Evolutionary conservation across 2,329 filamentous ascomycete genomes (phyloP), one percentile per base, ranked within the genome.

Genomic region (Mycosphaerelloides madeirae): DNA sequence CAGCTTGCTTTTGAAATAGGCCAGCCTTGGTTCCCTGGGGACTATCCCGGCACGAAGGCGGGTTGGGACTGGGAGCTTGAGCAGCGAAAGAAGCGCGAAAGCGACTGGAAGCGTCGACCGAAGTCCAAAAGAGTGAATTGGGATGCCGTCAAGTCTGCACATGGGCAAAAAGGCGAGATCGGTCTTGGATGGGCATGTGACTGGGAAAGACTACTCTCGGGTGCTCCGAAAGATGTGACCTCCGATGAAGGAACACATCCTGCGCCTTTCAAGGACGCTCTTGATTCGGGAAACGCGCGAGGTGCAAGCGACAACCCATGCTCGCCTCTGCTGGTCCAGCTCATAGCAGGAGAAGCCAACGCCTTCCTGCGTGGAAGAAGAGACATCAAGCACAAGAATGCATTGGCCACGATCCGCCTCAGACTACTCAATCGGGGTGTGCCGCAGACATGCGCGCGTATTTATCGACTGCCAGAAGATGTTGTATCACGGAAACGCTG

Each of bases 151-250:
- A 78, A 88, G 54, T 70, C 96, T 8, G 87, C 87, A 0, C 76
- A 78, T 31, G 83, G 79, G 1, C 78, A 80, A 41, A 90, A 81
- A 59, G 91, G 91, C 1, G 93, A 97, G 64, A 60, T 95, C 25
- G 93, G 93, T 1, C 69, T 79, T 41, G 89, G 89, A 0, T 87
- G 87, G 76, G 79, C 81, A 8, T 95, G 87, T 66, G 87, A 95
- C 60, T 95, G 88, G 77, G 83, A 88, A 58, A 70, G 71, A 28
- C 65, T 94, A n/a, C 72, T 88, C 42, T 32, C 46, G 6, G 48
- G 54, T 6, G 34, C 45, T 7, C 6, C 16, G 3, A 6, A 15
- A 18, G 14, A 19, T 12, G 31, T 14, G 5, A 13, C 5, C 31
- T 5, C 6, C 6, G 15, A 5, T 6, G 31, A n/a, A n/a, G 6